Evolutionary conservation across 2,329 filamentous ascomycete species (phyloP).

Genomic region (Chaetomiaceae sp.): DNA sequence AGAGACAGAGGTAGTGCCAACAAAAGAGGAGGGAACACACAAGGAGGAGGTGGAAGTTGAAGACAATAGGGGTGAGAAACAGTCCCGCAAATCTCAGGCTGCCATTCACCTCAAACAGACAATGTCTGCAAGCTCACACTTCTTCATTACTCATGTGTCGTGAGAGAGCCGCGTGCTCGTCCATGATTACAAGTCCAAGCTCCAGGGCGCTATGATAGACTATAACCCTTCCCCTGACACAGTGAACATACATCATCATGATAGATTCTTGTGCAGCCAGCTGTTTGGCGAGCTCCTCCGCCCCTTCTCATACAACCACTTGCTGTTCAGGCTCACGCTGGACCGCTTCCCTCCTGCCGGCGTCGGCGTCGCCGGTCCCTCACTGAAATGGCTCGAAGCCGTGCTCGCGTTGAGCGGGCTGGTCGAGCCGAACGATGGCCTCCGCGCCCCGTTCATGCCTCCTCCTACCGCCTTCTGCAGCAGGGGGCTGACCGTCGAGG

Average conservation of each 20-base stretch:
- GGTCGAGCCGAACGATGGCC: conserved; percentile 59
- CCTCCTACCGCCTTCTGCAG: conserved; percentile 60
- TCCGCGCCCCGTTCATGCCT: not conserved
- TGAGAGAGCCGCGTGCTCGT: too few species aligned
- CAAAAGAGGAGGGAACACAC: too few species aligned
- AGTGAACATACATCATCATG: not conserved
- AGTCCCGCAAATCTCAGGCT: too few species aligned
- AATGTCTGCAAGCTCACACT: too few species aligned
- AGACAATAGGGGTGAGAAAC: too few species aligned
- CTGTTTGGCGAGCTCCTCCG: conserved; percentile 48
- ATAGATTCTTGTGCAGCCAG: conserved; percentile 20
- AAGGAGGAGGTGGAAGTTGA: too few species aligned
- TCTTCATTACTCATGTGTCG: not conserved
- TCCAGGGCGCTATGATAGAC: not conserved
- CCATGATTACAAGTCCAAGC: too few species aligned
- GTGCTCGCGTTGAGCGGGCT: conserved; percentile 49
- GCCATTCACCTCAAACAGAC: too few species aligned
- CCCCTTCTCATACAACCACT: conserved; percentile 90
- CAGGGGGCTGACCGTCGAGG: conserved; percentile 46
- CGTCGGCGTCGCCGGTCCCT: conserved; percentile 64
- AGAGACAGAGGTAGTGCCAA: too few species aligned
- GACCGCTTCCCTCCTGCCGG: conserved; percentile 62
- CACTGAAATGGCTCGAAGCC: conserved; percentile 46
- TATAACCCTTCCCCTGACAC: not conserved
- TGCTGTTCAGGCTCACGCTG: conserved; percentile 78